Base-by-base conservation (phyloP, 768 basidiomycete species). In the Xerocomus spinulosus region DNA sequence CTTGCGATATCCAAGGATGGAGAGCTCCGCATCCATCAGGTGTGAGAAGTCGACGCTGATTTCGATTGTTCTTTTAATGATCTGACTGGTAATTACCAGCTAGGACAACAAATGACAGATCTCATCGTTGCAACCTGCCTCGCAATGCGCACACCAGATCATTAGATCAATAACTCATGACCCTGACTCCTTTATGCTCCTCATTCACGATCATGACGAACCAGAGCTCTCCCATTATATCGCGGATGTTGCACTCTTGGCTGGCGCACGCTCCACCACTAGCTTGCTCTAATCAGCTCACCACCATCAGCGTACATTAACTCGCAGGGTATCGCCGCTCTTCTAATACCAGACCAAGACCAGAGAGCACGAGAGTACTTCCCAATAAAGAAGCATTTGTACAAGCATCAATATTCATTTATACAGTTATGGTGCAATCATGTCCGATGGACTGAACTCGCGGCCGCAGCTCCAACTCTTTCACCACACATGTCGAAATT, bases 1-100 rank as follows among this genome's bases (percentile, higher is more conserved):
- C 50, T 65, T 48, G 58, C 63, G 7, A 10, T 54, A 30, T 52
- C 43, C 30, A 67, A 67, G 38, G 60, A 67, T 41, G 66, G 60
- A 4, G 60, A 60, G 23, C 41, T 65, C 32, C 44, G 51, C 9
- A 50, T 67, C 18, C 49, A 67, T 47, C 63, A 55, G 40, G 62
- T 64, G 53, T 4, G 63, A 40, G 14, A 13, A 21, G n/a, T 14
- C 14, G 26, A 30, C 30, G 23, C 44, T 37, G 18, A 36, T 36
- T 13, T 25, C 51, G 9, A 18, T 4, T 10, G 21, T 20, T 35
- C 18, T 20, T 28, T 42, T 45, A 41, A 32, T 46, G 26, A 23
- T 10, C 49, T 53, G 38, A 59, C 21, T 9, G 24, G 32, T 32
- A 25, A 2, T 20, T 36, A 68, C n/a, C 44, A 67, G 63, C 33